Evolutionary conservation across 1,139 yeast species (phyloP).

Genomic region (Saccharomyces pastorianus): DNA sequence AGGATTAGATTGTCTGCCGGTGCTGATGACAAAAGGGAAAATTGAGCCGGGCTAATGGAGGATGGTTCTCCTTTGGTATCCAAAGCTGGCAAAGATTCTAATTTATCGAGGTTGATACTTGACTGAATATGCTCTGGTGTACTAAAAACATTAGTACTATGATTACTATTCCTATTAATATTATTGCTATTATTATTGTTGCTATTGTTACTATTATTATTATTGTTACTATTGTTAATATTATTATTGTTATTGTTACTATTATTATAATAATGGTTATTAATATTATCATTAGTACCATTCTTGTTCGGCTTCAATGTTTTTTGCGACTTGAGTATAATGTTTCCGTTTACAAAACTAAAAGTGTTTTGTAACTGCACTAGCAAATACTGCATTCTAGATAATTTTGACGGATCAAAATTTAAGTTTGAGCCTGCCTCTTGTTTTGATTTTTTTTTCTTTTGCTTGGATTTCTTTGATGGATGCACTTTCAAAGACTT

Average conservation of each 20-base stretch:
- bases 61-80: background rate
- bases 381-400: conserved; percentile 9
- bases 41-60: background rate
- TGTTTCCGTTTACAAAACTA: conserved; percentile 17
- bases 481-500: conserved; percentile 12
- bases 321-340: conserved; percentile 12
- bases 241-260: background rate
- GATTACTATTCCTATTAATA: background rate
- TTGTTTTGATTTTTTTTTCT: background rate
- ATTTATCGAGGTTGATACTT: background rate
- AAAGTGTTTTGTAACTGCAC: conserved; percentile 14
- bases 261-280: too few species aligned
- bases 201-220: background rate
- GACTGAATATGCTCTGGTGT: background rate
- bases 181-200: background rate
- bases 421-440: background rate
- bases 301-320: background rate
- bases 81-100: background rate
- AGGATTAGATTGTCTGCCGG: background rate
- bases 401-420: background rate
- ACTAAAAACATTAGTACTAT: background rate
- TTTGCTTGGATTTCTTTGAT: background rate
- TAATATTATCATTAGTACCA: background rate
- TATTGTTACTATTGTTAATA: background rate
- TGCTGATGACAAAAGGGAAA: background rate